Base-by-base conservation (phyloP, 768 basidiomycete species). In the Leccinum rimulosum region DNA sequence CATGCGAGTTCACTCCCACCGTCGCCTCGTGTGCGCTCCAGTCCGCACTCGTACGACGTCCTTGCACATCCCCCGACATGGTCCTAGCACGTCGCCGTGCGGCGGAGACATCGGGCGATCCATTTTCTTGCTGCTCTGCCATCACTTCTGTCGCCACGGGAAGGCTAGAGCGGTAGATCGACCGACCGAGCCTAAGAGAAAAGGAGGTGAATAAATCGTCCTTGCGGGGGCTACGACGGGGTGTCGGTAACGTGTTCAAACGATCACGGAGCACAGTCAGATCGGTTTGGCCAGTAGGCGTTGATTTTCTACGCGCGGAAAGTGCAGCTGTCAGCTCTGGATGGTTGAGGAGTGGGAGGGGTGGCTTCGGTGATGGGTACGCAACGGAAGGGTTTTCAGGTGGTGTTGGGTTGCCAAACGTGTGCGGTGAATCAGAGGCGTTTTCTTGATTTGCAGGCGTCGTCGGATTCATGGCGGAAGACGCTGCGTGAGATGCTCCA, bases 31-130 rank as follows among this genome's bases (percentile, higher is more conserved):
- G 68, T 17, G 83, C 76, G 51, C 76, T 83, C 74, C 82, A 85
- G 53, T 86, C 84, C 28, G 85, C 84, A 63, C 85, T 86, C 49
- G 74, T 72, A 49, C 84, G 77, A 65, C 85, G 74, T 15, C 58
- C 68, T 31, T 69, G 70, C 54, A 70, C 72, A 76, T 76, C 45
- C 68, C 75, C 57, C 67, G 82, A 73, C 19, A 65, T 43, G 9
- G 68, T 67, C 55, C 72, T 64, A 0, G 72, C 65, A 40, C 70
- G 72, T 33, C 60, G 63, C 22, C 52, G 66, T 22, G 54, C 43
- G 1, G 35, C 43, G 19, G 59, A 54, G 22, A 43, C 15, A 35
- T 56, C 54, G 14, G 51, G 55, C 9, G 54, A 51, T 33, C 56
- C 58, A 33, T 38, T 31, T 15, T 58, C 52, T 54, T 43, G 48